Base-by-base conservation (phyloP, 2,329 filamentous ascomycete genomes). In the Arthroderma sp. region DNA sequence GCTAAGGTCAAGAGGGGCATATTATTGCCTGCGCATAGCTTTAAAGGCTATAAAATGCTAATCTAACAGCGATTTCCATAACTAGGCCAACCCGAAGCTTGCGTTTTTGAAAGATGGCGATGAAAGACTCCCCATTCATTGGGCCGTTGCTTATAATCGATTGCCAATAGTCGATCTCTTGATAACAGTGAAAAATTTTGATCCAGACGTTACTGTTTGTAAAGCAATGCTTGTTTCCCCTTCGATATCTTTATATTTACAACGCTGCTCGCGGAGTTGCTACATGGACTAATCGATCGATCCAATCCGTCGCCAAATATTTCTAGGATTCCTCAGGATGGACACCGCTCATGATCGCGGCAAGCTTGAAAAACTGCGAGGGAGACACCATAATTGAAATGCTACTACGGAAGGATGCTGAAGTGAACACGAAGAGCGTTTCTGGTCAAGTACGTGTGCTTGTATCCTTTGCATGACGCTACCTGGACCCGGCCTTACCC, bases 81-180 rank as follows among this genome's bases (percentile, higher is more conserved):
- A 32, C 37, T 38, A 89, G 82, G 78, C 80, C 53, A 87, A 94
- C 57, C 80, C 84, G 2, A 88, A 84, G 56, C 75, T 93, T 34
- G 80, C 85, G 28, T 72, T 68, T 47, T 78, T 80, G 56, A 71
- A 69, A 57, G 91, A 98, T 57, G 81, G 85, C 40, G 91, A 98
- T 61, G 85, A 86, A 10, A 84, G 91, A 38, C 76, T 94, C 33
- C 81, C 91, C 2, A 79, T 96, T 46, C 91, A 98, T 70, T 98
- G 91, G 91, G 89, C 91, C 0, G 78, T 80, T 1, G 91, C 88
- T 22, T 83, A 84, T 62, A 93, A 91, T 60, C 81, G 79, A 53
- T 65, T 81, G 5, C 75, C 80, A 27, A 86, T 95, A 47, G 79
- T 85, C 11, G 71, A 82, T 41, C 61, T 89, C 15, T 71, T 96